phyloP scores from a whole-genome alignment of 2,329 filamentous ascomycete species.

The Colletotrichum sidae region DNA sequence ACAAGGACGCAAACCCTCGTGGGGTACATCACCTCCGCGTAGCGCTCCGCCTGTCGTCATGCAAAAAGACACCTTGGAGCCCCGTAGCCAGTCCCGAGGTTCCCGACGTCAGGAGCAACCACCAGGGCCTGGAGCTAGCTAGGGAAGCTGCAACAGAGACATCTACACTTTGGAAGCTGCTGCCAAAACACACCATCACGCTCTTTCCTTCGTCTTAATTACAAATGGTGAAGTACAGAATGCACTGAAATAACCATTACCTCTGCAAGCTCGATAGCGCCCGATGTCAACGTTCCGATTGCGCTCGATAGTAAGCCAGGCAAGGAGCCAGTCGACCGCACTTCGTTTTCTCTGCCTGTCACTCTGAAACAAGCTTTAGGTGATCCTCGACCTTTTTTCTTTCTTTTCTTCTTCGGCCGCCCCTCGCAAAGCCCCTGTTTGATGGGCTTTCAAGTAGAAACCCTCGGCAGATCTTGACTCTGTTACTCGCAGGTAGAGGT shows the following conservation, averaged over 20 bases:
- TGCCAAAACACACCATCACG: neutral
- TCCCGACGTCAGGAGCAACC: conserved; percentile 3
- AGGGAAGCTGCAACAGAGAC: conserved; percentile 15
- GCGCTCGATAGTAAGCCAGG: neutral
- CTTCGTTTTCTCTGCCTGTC: conserved; percentile 11
- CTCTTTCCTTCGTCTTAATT: too few species aligned
- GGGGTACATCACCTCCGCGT: conserved; percentile 13
- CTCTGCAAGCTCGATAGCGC: too few species aligned
- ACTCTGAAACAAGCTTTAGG: conserved; percentile 33
- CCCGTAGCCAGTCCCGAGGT: conserved; percentile 1
- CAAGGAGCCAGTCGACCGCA: neutral
- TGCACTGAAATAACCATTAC: too few species aligned
- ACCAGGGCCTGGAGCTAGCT: conserved; percentile 9
- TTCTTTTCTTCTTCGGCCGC: neutral
- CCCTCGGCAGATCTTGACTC: too few species aligned
- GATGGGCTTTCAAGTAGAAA: too few species aligned
- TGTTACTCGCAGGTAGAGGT: too few species aligned
- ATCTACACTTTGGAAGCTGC: neutral
- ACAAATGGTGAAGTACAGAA: too few species aligned
- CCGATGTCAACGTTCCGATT: too few species aligned
- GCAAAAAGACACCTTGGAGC: conserved; percentile 7
- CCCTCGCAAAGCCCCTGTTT: neutral
- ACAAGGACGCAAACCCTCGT: conserved; percentile 13
- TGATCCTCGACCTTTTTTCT: conserved; percentile 10
- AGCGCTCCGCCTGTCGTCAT: conserved; percentile 12